Base-by-base conservation (phyloP, 2,329 filamentous ascomycete genomes). In the Epichloe coenophiala region DNA sequence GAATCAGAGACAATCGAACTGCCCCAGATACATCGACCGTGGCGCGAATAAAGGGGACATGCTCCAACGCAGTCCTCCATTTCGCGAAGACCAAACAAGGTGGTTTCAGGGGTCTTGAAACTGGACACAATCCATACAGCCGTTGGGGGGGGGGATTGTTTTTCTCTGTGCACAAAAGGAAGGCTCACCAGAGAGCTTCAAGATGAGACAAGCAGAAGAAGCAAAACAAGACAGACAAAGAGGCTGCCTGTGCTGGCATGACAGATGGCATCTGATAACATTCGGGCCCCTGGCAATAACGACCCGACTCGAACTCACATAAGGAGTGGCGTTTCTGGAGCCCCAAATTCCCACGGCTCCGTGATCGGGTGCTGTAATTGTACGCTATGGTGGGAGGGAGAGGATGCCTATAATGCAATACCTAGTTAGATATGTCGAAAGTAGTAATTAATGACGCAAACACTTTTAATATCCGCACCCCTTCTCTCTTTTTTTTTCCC, bases 11-110 rank as follows among this genome's bases (percentile, higher is more conserved):
- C 54, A 11, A 56, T 55, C 36, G 56, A 56, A 38, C 38, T 55
- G 39, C 50, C 56, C 13, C 56, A 57, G 31, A 54, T 54, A 43
- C 56, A 57, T 39, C 50, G 56, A 43, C 56, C 54, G n/a, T 57
- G 56, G 56, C 52, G 47, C 33, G 49, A 51, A 38, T 53, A 36
- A 21, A 48, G 15, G 33, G 11, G 3, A 31, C 27, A 42, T 4
- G n/a, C 23, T 47, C 19, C 31, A 17, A 17, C 5, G n/a, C 13
- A 12, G 3, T 35, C 17, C 12, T 35, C 8, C 27, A 19, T 15
- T 35, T 45, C n/a, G 31, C 35, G 5, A 35, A 35, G 13, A 33
- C 43, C 17, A 33, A 33, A 19, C 17, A 21, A 19, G 17, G 15
- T 17, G 44, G 21, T 23, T 36, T 19, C 15, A 45, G 19, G 27